phyloP scores from a whole-genome alignment of 1,139 yeast species.

The Nematodospora anomalae region DNA sequence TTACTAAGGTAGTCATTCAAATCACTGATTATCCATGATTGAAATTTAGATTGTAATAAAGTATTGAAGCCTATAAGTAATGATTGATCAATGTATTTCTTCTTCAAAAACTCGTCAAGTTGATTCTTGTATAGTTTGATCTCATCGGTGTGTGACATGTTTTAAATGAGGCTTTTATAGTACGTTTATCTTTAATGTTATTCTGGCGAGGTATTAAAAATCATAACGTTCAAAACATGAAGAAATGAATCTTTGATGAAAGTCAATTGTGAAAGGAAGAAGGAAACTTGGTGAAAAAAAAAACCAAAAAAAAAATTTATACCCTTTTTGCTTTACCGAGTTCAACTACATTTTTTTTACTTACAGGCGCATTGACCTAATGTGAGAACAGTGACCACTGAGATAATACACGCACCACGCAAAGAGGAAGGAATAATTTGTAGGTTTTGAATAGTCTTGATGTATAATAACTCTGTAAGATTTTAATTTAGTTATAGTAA shows the following conservation, averaged over 20 bases:
- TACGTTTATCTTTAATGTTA: not conserved
- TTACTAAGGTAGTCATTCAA: conserved; percentile 26
- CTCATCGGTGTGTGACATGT: conserved; percentile 20
- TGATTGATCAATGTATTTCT: conserved; percentile 42
- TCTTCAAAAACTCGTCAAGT: conserved; percentile 28
- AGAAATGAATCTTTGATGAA: not conserved
- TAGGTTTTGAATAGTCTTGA: too few species aligned
- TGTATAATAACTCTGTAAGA: too few species aligned
- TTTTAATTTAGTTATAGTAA: too few species aligned
- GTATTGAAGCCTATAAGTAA: conserved; percentile 45
- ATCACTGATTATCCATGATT: conserved; percentile 37
- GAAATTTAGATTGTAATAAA: conserved; percentile 44
- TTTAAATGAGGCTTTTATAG: conserved; percentile 1
- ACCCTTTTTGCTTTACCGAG: too few species aligned
- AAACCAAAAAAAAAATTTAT: too few species aligned
- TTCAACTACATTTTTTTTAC: too few species aligned
- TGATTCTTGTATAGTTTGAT: conserved; percentile 28
- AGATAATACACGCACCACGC: too few species aligned
- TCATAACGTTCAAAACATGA: not conserved
- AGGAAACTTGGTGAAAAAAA: not conserved
- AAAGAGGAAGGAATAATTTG: too few species aligned
- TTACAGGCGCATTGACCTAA: too few species aligned
- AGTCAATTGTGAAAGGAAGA: not conserved
- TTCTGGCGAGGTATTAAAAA: not conserved
- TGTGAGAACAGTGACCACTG: too few species aligned